These are phyloP conservation scores for Rhodotorula mucilaginosa DNA, from an alignment of 1,284 basidiomycete species.

Conservation along the genomic window DNA sequence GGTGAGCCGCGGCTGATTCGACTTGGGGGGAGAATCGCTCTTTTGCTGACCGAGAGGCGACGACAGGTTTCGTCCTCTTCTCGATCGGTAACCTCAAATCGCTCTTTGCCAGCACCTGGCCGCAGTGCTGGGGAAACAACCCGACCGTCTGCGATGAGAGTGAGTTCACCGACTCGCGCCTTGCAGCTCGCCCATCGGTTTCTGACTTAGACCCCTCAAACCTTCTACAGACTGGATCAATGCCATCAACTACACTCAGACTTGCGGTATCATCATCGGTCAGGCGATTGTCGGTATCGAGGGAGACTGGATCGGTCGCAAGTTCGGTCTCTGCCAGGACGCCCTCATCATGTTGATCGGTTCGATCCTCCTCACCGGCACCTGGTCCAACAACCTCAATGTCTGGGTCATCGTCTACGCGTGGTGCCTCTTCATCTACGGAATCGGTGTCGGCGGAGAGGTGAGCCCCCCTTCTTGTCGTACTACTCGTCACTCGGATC, in stretches of 20 bases:
- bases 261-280: constrained; percentile 56
- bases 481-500: background rate
- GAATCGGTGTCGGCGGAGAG: constrained; percentile 45
- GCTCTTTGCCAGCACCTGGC: constrained; percentile 56
- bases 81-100: constrained; percentile 57
- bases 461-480: background rate
- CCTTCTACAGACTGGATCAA: constrained; percentile 18
- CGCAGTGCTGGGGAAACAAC: constrained; percentile 54
- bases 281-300: constrained; percentile 58
- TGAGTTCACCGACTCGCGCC: constrained; percentile 39
- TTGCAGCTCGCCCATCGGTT: background rate
- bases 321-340: constrained; percentile 54
- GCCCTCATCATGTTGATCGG: constrained; percentile 52
- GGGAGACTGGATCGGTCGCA: constrained; percentile 58
- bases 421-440: constrained; percentile 54
- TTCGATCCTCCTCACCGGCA: constrained; percentile 57
- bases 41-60: background rate
- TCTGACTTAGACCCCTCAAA: no score
- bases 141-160: constrained; percentile 50
- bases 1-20: background rate
- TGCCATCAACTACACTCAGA: constrained; percentile 52
- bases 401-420: constrained; percentile 60
- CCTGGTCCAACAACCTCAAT: constrained; percentile 55
- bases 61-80: constrained; percentile 55
- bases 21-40: no score